These are phyloP conservation scores for Epithele typhae DNA, from an alignment of 768 basidiomycete genomes.

Conservation along the genomic window DNA sequence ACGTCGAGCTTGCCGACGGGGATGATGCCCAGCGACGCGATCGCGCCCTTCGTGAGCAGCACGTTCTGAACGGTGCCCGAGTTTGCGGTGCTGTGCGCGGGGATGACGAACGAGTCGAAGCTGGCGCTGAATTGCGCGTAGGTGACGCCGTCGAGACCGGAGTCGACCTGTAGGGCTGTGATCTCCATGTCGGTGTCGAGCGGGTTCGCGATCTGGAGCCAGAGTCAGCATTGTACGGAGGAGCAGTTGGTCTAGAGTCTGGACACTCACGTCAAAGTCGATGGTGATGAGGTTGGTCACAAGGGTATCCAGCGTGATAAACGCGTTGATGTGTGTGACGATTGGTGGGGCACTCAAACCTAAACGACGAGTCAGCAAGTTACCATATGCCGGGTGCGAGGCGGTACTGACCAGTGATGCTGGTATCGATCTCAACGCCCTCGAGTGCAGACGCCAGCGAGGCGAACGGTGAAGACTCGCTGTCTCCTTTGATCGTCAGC, in stretches of 20 bases:
- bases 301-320: constrained; percentile 47
- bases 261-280: constrained; percentile 15
- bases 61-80: constrained; percentile 58
- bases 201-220: constrained; percentile 39
- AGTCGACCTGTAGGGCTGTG: constrained; percentile 53
- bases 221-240: constrained; percentile 25
- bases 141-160: constrained; percentile 43
- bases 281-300: constrained; percentile 15
- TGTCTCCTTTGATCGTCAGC: constrained; percentile 57
- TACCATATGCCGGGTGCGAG: background rate
- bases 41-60: constrained; percentile 53
- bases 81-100: constrained; percentile 54
- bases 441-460: constrained; percentile 54
- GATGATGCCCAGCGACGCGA: constrained; percentile 53
- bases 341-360: constrained; percentile 48
- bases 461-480: constrained; percentile 53
- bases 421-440: constrained; percentile 46
- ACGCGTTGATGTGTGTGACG: constrained; percentile 52
- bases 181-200: constrained; percentile 54
- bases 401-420: constrained; percentile 36
- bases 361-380: constrained; percentile 22
- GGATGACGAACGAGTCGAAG: constrained; percentile 53
- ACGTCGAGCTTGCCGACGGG: constrained; percentile 53
- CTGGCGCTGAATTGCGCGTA: constrained; percentile 57
- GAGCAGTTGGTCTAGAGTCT: too few species aligned